These are phyloP conservation scores for Chalciporus chontae DNA, from an alignment of 768 basidiomycete genomes.

Conservation along the genomic window DNA sequence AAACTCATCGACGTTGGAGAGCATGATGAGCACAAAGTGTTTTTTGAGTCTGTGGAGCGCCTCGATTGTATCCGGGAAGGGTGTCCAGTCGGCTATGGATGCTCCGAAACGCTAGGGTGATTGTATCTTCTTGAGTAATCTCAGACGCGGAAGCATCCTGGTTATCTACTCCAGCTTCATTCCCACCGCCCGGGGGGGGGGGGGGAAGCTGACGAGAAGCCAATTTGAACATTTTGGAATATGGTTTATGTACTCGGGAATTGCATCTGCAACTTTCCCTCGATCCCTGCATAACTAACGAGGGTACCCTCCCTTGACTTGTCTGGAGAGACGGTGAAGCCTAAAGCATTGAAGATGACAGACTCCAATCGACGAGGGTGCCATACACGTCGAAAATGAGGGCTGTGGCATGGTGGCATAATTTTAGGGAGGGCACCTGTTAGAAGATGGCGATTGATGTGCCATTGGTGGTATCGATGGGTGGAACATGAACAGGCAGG, in stretches of 20 bases:
- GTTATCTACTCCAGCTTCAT: constrained; percentile 12
- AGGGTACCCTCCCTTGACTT: constrained; percentile 39
- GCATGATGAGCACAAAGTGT: constrained; percentile 65
- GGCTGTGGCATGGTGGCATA: constrained; percentile 29
- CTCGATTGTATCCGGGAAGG: constrained; percentile 62
- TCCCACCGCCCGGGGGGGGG: constrained; percentile 23
- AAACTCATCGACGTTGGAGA: constrained; percentile 81
- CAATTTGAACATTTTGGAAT: constrained; percentile 56
- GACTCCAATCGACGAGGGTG: constrained; percentile 74
- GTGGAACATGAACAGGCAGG: not conserved
- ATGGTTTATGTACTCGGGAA: constrained; percentile 57
- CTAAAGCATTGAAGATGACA: constrained; percentile 56
- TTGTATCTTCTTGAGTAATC: not conserved
- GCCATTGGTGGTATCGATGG: constrained; percentile 15
- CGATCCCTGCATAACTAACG: constrained; percentile 47
- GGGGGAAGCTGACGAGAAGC: constrained; percentile 30
- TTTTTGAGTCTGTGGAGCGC: constrained; percentile 59
- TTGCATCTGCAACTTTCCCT: constrained; percentile 54
- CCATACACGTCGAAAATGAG: constrained; percentile 78
- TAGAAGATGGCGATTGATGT: constrained; percentile 7
- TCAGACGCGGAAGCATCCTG: constrained; percentile 14
- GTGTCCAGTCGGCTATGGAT: constrained; percentile 59
- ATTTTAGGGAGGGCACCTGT: constrained; percentile 4
- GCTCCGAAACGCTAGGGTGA: constrained; percentile 44
- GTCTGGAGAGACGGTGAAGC: constrained; percentile 17